phyloP scores from a whole-genome alignment of 2,329 filamentous ascomycete species.

The Ophiognomonia clavigignenti-juglandacearum region DNA sequence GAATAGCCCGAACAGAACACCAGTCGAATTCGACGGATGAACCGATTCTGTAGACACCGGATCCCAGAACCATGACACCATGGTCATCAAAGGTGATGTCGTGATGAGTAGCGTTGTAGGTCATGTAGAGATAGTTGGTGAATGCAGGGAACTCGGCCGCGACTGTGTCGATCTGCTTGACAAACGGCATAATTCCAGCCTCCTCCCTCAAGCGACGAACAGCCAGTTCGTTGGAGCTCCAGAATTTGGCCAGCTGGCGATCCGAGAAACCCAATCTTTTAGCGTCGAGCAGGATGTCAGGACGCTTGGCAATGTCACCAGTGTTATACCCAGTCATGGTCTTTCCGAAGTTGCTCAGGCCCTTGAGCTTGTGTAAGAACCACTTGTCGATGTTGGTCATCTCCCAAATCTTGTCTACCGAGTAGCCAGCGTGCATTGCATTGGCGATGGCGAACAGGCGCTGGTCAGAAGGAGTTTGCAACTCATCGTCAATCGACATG shows the following conservation, averaged over 20 bases:
- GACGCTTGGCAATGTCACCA: constrained; percentile 59
- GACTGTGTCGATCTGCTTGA: constrained; percentile 98
- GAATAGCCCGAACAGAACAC: constrained; percentile 93
- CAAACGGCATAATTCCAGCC: constrained; percentile 77
- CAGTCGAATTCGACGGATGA: constrained; percentile 99
- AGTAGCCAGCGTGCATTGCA: constrained; percentile 91
- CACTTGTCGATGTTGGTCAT: constrained; percentile 98
- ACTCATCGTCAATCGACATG: constrained; percentile 92
- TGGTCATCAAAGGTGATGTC: constrained; percentile 84
- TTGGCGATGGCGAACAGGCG: constrained; percentile 96
- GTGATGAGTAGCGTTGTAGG: constrained; percentile 85
- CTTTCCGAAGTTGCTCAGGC: constrained; percentile 83
- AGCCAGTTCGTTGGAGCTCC: constrained; percentile 89
- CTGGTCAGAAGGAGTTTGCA: constrained; percentile 96
- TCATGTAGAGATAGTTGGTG: constrained; percentile 95
- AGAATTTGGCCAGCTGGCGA: constrained; percentile 88
- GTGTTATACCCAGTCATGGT: constrained; percentile 63
- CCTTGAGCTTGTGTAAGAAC: constrained; percentile 92
- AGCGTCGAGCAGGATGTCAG: constrained; percentile 68
- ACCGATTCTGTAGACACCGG: constrained; percentile 93
- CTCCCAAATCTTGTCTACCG: constrained; percentile 95
- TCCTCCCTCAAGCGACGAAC: constrained; percentile 82
- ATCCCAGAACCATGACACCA: constrained; percentile 93
- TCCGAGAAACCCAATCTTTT: constrained; percentile 96
- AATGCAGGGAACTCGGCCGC: constrained; percentile 92